Conservation (phyloP, 192 early-diverging fungal species). For the Entomortierella lignicola region DNA sequence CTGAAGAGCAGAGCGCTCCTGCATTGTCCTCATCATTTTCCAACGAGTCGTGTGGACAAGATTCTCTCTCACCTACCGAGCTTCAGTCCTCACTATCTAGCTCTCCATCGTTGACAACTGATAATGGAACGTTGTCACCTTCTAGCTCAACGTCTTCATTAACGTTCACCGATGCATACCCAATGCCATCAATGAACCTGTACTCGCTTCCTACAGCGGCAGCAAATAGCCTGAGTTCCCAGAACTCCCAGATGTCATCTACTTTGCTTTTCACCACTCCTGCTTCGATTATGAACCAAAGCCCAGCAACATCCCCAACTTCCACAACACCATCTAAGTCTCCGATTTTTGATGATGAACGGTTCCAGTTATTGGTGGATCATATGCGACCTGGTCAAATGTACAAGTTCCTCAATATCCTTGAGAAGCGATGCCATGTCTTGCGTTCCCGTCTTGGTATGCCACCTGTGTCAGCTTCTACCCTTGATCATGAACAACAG, state of each 20-base stretch:
- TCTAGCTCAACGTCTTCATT: conserved; percentile 25
- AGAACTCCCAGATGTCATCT: neutral
- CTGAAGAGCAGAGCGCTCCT: conserved; percentile 6
- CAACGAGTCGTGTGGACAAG: too few relatives aligned
- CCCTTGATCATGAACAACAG: conserved; percentile 44
- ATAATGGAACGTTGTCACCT: conserved; percentile 8
- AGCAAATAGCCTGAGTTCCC: neutral
- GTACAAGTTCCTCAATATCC: conserved; percentile 64
- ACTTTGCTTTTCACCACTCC: neutral
- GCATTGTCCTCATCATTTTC: neutral
- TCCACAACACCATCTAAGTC: conserved; percentile 15
- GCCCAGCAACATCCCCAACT: neutral
- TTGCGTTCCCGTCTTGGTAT: conserved; percentile 49
- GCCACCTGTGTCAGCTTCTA: conserved; percentile 29
- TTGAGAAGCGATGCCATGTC: conserved; percentile 68
- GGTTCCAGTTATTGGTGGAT: conserved; percentile 53
- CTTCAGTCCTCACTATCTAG: conserved; percentile 4
- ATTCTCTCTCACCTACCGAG: too few relatives aligned
- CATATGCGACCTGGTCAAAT: conserved; percentile 65
- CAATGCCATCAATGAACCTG: conserved; percentile 1
- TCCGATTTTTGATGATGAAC: conserved; percentile 56
- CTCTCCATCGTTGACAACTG: conserved; percentile 24
- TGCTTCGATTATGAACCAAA: neutral
- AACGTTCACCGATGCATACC: neutral
- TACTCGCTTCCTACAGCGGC: conserved; percentile 31